phyloP scores from a whole-genome alignment of 148 eudicot genomes.

The Linanthus parryae region DNA sequence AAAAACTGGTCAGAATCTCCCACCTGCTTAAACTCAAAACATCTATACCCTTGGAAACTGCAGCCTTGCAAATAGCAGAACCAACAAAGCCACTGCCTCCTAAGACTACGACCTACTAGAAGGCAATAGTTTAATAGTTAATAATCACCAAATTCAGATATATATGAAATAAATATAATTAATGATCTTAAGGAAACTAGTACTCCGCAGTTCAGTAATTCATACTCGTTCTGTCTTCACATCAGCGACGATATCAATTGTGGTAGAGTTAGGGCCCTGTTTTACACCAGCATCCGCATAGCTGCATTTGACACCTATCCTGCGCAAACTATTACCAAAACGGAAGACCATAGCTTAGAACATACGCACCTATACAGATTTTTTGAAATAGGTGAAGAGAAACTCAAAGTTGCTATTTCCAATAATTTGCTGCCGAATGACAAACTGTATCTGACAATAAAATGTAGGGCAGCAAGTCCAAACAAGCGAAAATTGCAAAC shows the following conservation, averaged over 20 bases:
- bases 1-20: conserved; percentile 6
- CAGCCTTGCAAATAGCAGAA: conserved; percentile 98
- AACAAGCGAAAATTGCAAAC: too few species aligned
- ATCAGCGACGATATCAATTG: conserved; percentile 83
- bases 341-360: conserved; percentile 8
- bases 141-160: too few species aligned
- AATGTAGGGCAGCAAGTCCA: too few species aligned
- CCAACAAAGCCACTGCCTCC: conserved; percentile 99
- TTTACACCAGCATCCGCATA: conserved; percentile 49
- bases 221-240: conserved; percentile 76
- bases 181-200: conserved; percentile 11
- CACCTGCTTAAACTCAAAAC: conserved; percentile 94
- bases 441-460: too few species aligned
- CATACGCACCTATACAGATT: background rate
- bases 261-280: conserved; percentile 37
- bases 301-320: conserved; percentile 48
- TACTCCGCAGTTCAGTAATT: conserved; percentile 1
- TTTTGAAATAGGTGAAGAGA: background rate
- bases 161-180: too few species aligned
- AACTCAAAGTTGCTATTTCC: too few species aligned
- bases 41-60: conserved; percentile 86
- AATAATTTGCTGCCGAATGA: too few species aligned
- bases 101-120: conserved; percentile 79
- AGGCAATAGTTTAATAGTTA: too few species aligned
- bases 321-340: conserved; percentile 29